Evolutionary conservation across 805 yeast genomes (phyloP).

Genomic region (Kuraishia floccosa): DNA sequence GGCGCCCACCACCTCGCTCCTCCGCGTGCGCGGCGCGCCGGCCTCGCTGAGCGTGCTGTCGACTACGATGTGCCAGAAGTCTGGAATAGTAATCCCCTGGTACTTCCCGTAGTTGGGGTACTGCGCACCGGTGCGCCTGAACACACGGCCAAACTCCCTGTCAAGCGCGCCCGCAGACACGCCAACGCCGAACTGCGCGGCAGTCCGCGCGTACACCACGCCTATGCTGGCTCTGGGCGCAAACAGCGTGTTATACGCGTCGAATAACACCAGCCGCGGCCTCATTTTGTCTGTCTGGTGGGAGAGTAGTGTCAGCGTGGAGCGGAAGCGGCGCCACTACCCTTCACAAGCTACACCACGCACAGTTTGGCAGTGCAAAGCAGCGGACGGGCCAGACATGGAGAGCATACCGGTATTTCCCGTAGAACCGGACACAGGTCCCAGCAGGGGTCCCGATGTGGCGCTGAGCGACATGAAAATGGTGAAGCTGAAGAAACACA

Average conservation of each 20-base stretch:
- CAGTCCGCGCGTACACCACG: conserved; percentile 40
- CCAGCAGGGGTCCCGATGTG: too few relatives aligned
- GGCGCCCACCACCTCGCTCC: conserved; percentile 11
- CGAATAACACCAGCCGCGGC: conserved; percentile 47
- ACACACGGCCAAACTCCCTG: conserved; percentile 17
- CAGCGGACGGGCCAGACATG: too few relatives aligned
- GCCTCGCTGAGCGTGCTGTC: conserved; percentile 28
- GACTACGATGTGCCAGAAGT: too few relatives aligned
- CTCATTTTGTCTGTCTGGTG: too few relatives aligned
- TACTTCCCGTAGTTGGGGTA: conserved; percentile 58
- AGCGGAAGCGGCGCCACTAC: too few relatives aligned
- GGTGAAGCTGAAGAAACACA: too few relatives aligned
- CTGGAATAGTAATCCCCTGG: conserved; percentile 16
- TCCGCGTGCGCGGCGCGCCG: conserved; percentile 13
- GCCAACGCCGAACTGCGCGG: conserved; percentile 29
- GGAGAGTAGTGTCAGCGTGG: too few relatives aligned
- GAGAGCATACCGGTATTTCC: too few relatives aligned
- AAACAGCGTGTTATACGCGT: conserved; percentile 59
- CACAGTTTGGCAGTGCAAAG: too few relatives aligned
- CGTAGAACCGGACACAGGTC: too few relatives aligned
- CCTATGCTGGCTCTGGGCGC: conserved; percentile 42
- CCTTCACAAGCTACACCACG: too few relatives aligned
- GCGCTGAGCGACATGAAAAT: too few relatives aligned
- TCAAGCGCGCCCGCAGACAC: conserved; percentile 14
- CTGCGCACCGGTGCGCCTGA: conserved; percentile 20